phyloP scores from a whole-genome alignment of 192 early-diverging fungal species.

The Coemansia asiatica region DNA sequence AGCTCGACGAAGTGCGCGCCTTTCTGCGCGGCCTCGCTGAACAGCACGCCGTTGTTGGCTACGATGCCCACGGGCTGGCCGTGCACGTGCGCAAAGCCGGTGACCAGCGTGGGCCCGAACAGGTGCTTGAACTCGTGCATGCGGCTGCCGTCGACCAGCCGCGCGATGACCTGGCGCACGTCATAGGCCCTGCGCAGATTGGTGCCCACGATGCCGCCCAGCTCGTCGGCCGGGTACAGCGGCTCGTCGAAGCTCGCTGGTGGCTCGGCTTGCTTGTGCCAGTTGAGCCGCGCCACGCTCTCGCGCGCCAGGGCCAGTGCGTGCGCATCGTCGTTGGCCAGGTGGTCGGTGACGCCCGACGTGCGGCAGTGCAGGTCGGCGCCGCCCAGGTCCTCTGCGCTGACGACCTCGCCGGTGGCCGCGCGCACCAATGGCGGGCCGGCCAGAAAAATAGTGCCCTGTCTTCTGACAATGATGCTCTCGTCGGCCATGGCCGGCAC shows the following conservation, averaged over 20 bases:
- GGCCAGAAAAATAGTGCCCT: constrained; percentile 96
- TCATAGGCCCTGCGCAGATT: constrained; percentile 88
- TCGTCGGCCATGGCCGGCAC: constrained; percentile 99
- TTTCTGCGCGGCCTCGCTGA: constrained; percentile 91
- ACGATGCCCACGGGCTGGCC: constrained; percentile 92
- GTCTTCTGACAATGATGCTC: constrained; percentile 90
- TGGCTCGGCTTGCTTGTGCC: constrained; percentile 58
- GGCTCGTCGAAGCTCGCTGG: constrained; percentile 67
- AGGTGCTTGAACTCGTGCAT: constrained; percentile 93
- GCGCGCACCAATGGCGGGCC: constrained; percentile 96
- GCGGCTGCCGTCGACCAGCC: constrained; percentile 88
- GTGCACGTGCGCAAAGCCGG: constrained; percentile 87
- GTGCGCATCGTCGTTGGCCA: constrained; percentile 83
- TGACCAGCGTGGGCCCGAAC: constrained; percentile 87
- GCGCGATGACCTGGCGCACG: constrained; percentile 87
- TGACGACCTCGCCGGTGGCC: constrained; percentile 92
- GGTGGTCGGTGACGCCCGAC: constrained; percentile 95
- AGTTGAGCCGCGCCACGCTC: constrained; percentile 85
- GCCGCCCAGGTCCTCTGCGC: constrained; percentile 92
- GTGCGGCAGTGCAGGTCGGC: constrained; percentile 92
- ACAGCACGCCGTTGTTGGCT: constrained; percentile 95
- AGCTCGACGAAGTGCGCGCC: constrained; percentile 95
- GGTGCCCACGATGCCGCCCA: constrained; percentile 93
- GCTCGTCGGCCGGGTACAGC: constrained; percentile 74
- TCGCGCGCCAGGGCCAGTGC: constrained; percentile 81